Evolutionary conservation across 257 asterid genomes (phyloP), one percentile per base, ranked within the genome.

Genomic region (Nyctanthes arbortristis): DNA sequence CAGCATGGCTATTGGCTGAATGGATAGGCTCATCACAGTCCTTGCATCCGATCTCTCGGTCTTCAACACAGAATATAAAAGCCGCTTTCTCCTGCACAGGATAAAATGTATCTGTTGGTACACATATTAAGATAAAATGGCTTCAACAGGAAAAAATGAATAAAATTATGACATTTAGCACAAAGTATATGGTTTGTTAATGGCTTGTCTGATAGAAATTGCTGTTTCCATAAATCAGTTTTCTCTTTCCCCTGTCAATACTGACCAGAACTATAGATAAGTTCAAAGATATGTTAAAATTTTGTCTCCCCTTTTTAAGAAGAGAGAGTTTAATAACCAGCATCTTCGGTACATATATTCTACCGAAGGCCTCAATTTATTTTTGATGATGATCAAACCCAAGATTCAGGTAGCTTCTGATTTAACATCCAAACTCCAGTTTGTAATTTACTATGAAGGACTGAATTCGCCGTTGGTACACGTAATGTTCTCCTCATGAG

Each of bases 21-120:
- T 93, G 99, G 69, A 93, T 93, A 2, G 93, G 82, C 74, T 87
- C 96, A 14, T 93, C 99, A 31, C 99, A 93, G 68, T 82, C 94
- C 82, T 84, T 91, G 81, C 99, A 93, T 66, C 89, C 88, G 66
- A 93, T 89, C 33, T 97, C 99, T 81, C 99, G 81, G 77, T 93
- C 99, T 83, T 93, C 99, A 11, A 93, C 97, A 37, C 99, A 93
- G 90, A 93, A 93, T 49, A 93, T 93, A 84, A 93, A 93, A 2
- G 99, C 97, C 28, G 96, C 79, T 75, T 85, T 91, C 56, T 89
- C 96, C 98, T 93, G 70, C 60, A 77, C 13, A 66, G 3, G 60
- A 58, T 9, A 10, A 62, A 5, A 45, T 12, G 47, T 37, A 37
- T 12, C 3, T 4, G 18, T 37, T 5, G n/a, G n/a, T 14, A 43